Evolutionary conservation across 495 filamentous ascomycete genomes (phyloP).

Genomic region (Poronia punctata): DNA sequence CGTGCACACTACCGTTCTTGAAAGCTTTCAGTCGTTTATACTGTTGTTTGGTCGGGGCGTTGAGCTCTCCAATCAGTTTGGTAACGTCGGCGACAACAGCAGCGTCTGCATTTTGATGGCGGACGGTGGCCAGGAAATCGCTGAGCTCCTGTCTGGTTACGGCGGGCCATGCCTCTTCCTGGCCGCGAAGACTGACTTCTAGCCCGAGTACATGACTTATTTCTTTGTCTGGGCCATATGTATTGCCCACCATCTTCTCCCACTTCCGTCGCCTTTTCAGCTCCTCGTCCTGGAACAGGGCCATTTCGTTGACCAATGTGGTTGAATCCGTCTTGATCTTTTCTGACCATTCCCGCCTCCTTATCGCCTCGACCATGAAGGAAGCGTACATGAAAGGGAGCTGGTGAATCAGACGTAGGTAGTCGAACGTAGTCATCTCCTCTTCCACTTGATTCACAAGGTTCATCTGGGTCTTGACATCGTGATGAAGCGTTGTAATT

Average conservation of each 20-base stretch:
- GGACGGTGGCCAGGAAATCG: conserved; percentile 55
- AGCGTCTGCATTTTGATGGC: conserved; percentile 42
- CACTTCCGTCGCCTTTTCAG: conserved; percentile 81
- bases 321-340: conserved; percentile 81
- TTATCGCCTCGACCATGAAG: conserved; percentile 75
- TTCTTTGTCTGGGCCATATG: conserved; percentile 33
- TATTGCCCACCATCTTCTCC: conserved; percentile 69
- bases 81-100: conserved; percentile 44
- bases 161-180: conserved; percentile 74
- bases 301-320: conserved; percentile 84
- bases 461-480: conserved; percentile 61
- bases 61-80: conserved; percentile 55
- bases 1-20: conserved; percentile 92
- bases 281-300: conserved; percentile 84
- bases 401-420: conserved; percentile 65
- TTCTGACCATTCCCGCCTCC: conserved; percentile 81
- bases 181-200: conserved; percentile 77
- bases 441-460: conserved; percentile 63
- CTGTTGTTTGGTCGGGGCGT: conserved; percentile 65
- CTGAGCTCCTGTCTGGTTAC: conserved; percentile 56
- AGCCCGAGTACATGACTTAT: conserved; percentile 60
- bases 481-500: conserved; percentile 65
- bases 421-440: conserved; percentile 64
- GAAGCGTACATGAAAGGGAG: conserved; percentile 86
- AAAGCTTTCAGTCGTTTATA: conserved; percentile 80